Percentiles rank a stretch among this genome's conserved stretches.
Conservation (phyloP, 2,329 filamentous ascomycete species). For the Penicillium sp. region DNA sequence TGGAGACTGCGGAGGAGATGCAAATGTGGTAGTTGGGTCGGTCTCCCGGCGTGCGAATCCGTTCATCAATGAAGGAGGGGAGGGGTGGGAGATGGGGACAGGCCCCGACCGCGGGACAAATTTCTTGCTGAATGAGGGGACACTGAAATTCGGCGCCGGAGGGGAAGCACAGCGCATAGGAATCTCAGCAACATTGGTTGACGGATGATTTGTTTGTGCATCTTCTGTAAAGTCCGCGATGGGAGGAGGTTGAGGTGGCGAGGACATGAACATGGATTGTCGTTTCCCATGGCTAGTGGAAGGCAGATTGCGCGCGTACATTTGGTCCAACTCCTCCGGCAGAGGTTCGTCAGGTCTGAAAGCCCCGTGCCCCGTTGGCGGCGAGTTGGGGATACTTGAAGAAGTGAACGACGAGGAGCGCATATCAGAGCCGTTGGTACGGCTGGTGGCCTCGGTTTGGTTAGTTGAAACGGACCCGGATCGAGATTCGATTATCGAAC, state of each 20-base stretch:
- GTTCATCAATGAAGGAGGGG: slow-evolving; percentile 16
- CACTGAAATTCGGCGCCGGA: slow-evolving; percentile 43
- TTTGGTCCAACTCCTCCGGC: slow-evolving; percentile 12
- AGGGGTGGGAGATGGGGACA: slow-evolving; percentile 12
- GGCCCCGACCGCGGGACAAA: slow-evolving; percentile 28
- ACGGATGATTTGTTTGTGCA: slow-evolving; percentile 20
- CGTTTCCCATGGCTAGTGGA: slow-evolving; percentile 27
- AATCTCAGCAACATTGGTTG: slow-evolving; percentile 26
- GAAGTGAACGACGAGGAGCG: slow-evolving; percentile 19
- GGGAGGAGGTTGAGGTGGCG: slow-evolving; percentile 8
- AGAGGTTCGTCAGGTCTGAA: slow-evolving; percentile 17
- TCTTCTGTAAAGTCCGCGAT: slow-evolving; percentile 18
- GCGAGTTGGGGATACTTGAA: slow-evolving; percentile 17
- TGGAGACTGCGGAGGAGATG: slow-evolving; percentile 36
- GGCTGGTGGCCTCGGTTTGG: slow-evolving; percentile 24
- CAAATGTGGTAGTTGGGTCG: slow-evolving; percentile 23
- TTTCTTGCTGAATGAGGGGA: slow-evolving; percentile 43
- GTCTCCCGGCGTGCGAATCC: slow-evolving; percentile 16
- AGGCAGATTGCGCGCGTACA: slow-evolving; percentile 20
- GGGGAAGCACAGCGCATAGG: slow-evolving; percentile 33
- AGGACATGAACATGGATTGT: slow-evolving; percentile 26
- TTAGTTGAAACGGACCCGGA: slow-evolving; percentile 31
- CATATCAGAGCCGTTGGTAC: slow-evolving; percentile 17
- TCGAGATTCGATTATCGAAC: slow-evolving; percentile 32
- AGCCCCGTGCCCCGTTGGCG: slow-evolving; percentile 12